Percentiles rank a stretch among this genome's conserved stretches.
Conservation (phyloP, 805 yeast species). For the Middelhovenomyces tepae region DNA sequence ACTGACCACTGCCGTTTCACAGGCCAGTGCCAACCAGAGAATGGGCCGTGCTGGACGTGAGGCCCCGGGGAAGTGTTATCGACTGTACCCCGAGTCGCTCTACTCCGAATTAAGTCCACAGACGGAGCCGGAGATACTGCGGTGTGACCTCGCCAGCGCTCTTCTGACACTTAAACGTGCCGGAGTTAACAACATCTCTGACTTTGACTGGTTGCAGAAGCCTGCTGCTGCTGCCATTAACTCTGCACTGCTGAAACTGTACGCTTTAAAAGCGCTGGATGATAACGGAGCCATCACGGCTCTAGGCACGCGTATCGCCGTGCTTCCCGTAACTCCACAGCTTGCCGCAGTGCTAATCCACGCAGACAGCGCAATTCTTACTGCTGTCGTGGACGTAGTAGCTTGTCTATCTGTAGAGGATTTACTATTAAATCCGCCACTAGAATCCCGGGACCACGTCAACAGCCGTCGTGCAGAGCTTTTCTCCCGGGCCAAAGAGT, state of each 20-base stretch:
- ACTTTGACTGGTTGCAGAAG: slow-evolving; percentile 89
- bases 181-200: slow-evolving; percentile 67
- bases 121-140: slow-evolving; percentile 87
- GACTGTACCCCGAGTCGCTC: slow-evolving; percentile 71
- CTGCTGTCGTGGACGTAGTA: slow-evolving; percentile 75
- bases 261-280: slow-evolving; percentile 70
- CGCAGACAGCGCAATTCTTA: slow-evolving; percentile 44
- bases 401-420: slow-evolving; percentile 92
- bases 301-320: slow-evolving; percentile 78
- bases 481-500: slow-evolving; percentile 59
- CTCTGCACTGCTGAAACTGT: slow-evolving; percentile 70
- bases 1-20: slow-evolving; percentile 84
- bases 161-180: slow-evolving; percentile 73
- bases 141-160: slow-evolving; percentile 81
- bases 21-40: slow-evolving; percentile 90
- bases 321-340: slow-evolving; percentile 88
- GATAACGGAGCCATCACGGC: slow-evolving; percentile 67
- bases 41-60: slow-evolving; percentile 99
- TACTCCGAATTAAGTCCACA: slow-evolving; percentile 57
- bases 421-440: slow-evolving; percentile 66
- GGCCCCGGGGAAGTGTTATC: slow-evolving; percentile 77
- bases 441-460: slow-evolving; percentile 75
- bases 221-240: slow-evolving; percentile 75
- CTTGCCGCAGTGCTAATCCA: slow-evolving; percentile 73
- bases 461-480: slow-evolving; percentile 62